phyloP scores from a whole-genome alignment of 1,284 basidiomycete genomes.

The Athelia sp. region DNA sequence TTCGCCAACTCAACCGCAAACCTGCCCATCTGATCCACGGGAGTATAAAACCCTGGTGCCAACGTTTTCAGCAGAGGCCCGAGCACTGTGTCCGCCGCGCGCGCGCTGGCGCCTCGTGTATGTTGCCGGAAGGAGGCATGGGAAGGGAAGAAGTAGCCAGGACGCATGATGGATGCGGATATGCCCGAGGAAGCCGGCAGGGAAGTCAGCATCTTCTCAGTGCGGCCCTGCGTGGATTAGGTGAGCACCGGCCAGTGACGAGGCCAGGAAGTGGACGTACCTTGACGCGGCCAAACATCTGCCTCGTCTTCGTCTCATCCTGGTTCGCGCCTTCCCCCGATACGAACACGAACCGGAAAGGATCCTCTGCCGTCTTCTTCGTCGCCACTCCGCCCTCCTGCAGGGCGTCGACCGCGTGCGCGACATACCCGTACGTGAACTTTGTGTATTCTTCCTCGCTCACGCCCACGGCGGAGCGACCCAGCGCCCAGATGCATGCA shows the following conservation, averaged over 20 bases:
- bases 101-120: conserved; percentile 2
- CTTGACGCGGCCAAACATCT: conserved; percentile 10
- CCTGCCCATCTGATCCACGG: conserved; percentile 17
- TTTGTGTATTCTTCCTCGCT: conserved; percentile 30
- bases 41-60: conserved; percentile 13
- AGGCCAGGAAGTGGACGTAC: conserved; percentile 2
- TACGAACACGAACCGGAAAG: conserved; percentile 11
- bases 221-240: conserved; percentile 1
- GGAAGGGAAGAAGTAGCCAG: conserved; percentile 13
- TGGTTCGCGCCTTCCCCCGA: conserved; percentile 14
- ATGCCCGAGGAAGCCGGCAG: conserved; percentile 6
- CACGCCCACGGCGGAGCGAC: conserved; percentile 25
- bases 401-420: conserved; percentile 25
- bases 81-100: conserved; percentile 5
- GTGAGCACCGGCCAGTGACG: background rate
- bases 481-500: conserved; percentile 37
- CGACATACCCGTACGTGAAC: conserved; percentile 30
- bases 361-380: background rate
- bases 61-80: conserved; percentile 6
- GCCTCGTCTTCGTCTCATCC: conserved; percentile 5
- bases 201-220: conserved; percentile 8
- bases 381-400: conserved; percentile 14
- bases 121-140: conserved; percentile 8
- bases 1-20: conserved; percentile 25
- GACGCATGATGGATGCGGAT: conserved; percentile 11